A percentile compares a stretch with the other conserved stretches of the same genome.
Evolutionary conservation across 768 basidiomycete species (phyloP).

Genomic region (Termitomyces sp.): DNA sequence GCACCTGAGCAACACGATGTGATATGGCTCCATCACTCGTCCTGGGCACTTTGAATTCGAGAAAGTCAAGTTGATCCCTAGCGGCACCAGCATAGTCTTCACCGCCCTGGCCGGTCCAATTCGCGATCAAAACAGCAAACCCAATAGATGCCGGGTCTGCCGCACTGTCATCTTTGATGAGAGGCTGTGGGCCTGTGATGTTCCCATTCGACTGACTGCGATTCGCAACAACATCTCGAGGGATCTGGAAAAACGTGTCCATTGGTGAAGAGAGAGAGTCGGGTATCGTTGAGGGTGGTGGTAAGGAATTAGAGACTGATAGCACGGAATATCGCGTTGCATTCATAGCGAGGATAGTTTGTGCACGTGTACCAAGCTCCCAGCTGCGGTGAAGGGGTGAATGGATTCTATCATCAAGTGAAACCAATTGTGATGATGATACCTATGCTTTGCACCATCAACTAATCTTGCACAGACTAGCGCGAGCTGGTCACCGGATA

Average conservation of each 20-base stretch:
- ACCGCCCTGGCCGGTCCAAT: constrained; percentile 39
- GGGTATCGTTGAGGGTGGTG: constrained; percentile 30
- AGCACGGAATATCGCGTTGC: constrained; percentile 41
- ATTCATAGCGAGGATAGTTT: constrained; percentile 42
- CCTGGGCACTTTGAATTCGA: constrained; percentile 51
- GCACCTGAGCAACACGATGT: constrained; percentile 62
- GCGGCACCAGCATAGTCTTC: constrained; percentile 62
- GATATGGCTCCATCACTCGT: constrained; percentile 78
- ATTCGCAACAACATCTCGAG: constrained; percentile 39
- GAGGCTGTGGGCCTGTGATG: constrained; percentile 46
- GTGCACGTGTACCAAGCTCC: constrained; percentile 52
- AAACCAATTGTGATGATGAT: constrained; percentile 1
- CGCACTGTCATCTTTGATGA: constrained; percentile 52
- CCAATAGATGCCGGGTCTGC: constrained; percentile 83
- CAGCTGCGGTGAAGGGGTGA: constrained; percentile 28
- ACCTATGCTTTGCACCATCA: constrained; percentile 33
- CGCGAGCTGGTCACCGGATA: constrained; percentile 26
- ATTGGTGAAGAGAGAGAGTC: constrained; percentile 30
- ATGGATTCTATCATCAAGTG: neutral
- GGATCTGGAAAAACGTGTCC: constrained; percentile 52
- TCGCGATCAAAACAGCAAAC: constrained; percentile 55
- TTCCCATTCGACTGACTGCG: constrained; percentile 37
- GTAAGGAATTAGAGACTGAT: constrained; percentile 23
- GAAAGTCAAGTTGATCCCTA: constrained; percentile 55
- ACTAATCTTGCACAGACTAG: constrained; percentile 29